Evolutionary conservation across 805 yeast species (phyloP).

Genomic region (Maudiozyma pseudohumilis): DNA sequence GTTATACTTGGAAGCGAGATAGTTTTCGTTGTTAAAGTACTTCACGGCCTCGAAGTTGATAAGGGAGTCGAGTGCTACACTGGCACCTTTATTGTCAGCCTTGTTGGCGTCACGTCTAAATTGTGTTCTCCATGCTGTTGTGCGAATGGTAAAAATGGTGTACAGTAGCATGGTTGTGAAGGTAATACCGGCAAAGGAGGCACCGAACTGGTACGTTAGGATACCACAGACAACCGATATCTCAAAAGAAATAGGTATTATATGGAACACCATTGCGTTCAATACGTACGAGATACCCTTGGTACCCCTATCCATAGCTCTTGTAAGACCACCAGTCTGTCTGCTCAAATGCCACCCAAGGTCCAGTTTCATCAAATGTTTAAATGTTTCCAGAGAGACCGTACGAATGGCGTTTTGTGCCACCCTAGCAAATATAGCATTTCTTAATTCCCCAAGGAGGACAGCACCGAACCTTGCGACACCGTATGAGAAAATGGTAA

Average conservation of each 20-base stretch:
- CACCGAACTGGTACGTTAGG: slow-evolving; percentile 85
- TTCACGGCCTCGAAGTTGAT: slow-evolving; percentile 92
- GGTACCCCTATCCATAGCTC: slow-evolving; percentile 96
- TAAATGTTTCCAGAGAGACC: slow-evolving; percentile 82
- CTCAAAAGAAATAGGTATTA: slow-evolving; percentile 85
- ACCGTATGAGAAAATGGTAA: slow-evolving; percentile 77
- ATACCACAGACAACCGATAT: slow-evolving; percentile 90
- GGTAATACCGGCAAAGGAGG: slow-evolving; percentile 81
- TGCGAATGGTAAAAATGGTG: slow-evolving; percentile 74
- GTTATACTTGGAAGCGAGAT: slow-evolving; percentile 74
- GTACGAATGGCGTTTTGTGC: slow-evolving; percentile 88
- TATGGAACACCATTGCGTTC: slow-evolving; percentile 96
- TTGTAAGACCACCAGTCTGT: slow-evolving; percentile 91
- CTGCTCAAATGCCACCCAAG: slow-evolving; percentile 79
- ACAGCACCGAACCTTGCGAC: slow-evolving; percentile 92
- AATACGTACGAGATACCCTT: slow-evolving; percentile 92
- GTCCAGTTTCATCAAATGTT: slow-evolving; percentile 74
- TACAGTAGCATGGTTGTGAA: slow-evolving; percentile 82
- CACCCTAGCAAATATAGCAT: slow-evolving; percentile 91
- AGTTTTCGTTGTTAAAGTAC: slow-evolving; percentile 82
- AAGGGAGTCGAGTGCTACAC: slow-evolving; percentile 85
- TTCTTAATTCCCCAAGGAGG: slow-evolving; percentile 84
- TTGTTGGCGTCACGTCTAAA: slow-evolving; percentile 82
- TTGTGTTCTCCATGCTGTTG: slow-evolving; percentile 93
- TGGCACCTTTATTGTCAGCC: slow-evolving; percentile 94